Evolutionary conservation across 768 basidiomycete genomes (phyloP).

Genomic region (Suillus subalutaceus): DNA sequence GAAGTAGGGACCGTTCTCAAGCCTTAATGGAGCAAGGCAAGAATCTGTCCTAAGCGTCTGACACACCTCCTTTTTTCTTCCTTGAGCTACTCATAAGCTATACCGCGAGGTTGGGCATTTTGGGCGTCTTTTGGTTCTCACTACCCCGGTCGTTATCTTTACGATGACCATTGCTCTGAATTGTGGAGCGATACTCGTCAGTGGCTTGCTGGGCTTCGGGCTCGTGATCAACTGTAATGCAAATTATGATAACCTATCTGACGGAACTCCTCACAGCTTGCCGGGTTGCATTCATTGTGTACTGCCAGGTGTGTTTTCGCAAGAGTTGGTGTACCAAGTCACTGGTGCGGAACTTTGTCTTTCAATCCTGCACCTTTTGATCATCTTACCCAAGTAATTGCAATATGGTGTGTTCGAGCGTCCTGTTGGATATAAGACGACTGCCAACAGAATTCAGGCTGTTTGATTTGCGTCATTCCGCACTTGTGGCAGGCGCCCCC

Average conservation of each 20-base stretch:
- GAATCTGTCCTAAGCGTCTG: not conserved
- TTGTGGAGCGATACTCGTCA: slow-evolving; percentile 23
- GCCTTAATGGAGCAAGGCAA: too few relatives aligned
- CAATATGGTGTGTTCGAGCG: too few relatives aligned
- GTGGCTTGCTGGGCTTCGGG: slow-evolving; percentile 27
- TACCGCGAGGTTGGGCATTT: not conserved
- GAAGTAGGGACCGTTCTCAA: not conserved
- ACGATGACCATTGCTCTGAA: slow-evolving; percentile 15
- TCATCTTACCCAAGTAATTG: too few relatives aligned
- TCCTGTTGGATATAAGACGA: too few relatives aligned
- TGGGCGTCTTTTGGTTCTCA: not conserved
- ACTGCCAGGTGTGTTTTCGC: too few relatives aligned
- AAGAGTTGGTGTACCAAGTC: too few relatives aligned
- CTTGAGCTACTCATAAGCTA: slow-evolving; percentile 3
- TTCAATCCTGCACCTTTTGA: too few relatives aligned
- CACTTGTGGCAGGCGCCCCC: too few relatives aligned
- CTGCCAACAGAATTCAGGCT: too few relatives aligned
- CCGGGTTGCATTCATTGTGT: too few relatives aligned
- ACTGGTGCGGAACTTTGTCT: too few relatives aligned
- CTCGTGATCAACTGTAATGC: not conserved
- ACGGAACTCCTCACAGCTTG: not conserved
- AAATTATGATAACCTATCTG: not conserved
- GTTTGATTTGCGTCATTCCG: too few relatives aligned
- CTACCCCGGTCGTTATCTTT: not conserved
- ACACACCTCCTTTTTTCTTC: not conserved